Evolutionary conservation across 352 stramenopile genomes (phyloP).

Genomic region (Globisporangium heterothallicum): DNA sequence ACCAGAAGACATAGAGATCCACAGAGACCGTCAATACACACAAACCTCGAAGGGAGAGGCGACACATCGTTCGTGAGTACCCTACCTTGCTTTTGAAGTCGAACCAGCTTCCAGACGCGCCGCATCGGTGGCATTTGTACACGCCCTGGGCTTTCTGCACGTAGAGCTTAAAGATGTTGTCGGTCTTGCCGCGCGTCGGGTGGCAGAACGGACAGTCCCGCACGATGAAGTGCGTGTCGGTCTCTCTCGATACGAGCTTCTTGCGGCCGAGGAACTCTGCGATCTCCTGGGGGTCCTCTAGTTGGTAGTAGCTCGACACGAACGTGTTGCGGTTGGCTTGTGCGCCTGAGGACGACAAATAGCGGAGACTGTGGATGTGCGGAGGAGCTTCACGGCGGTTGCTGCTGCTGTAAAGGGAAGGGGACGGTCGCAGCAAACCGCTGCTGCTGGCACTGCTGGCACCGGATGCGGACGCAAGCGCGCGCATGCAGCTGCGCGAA

Average conservation of each 20-base stretch:
- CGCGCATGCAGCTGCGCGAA: slow-evolving; percentile 13
- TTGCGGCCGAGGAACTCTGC: slow-evolving; percentile 72
- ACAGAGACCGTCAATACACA: not conserved
- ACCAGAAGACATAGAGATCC: not conserved
- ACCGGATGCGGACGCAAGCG: slow-evolving; percentile 4
- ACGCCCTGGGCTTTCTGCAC: slow-evolving; percentile 82
- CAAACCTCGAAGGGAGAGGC: not conserved
- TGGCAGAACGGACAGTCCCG: slow-evolving; percentile 88
- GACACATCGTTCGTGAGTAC: not conserved
- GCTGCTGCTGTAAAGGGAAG: not conserved
- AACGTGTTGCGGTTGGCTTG: slow-evolving; percentile 39
- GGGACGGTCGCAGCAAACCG: not conserved
- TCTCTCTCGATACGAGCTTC: slow-evolving; percentile 52
- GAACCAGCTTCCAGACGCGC: slow-evolving; percentile 81
- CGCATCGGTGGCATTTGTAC: slow-evolving; percentile 90
- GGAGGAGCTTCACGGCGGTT: too few relatives aligned
- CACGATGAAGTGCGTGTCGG: slow-evolving; percentile 74
- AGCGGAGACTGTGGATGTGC: slow-evolving; percentile 3
- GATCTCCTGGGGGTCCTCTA: slow-evolving; percentile 62
- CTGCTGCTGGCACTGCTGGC: slow-evolving; percentile 1
- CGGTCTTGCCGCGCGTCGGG: slow-evolving; percentile 61
- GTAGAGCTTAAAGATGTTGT: slow-evolving; percentile 92
- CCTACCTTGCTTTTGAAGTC: slow-evolving; percentile 80
- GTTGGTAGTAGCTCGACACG: slow-evolving; percentile 77
- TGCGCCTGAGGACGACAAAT: slow-evolving; percentile 15